Conservation (phyloP, 768 basidiomycete genomes). For the Gloeopeniophorella convolvens region DNA sequence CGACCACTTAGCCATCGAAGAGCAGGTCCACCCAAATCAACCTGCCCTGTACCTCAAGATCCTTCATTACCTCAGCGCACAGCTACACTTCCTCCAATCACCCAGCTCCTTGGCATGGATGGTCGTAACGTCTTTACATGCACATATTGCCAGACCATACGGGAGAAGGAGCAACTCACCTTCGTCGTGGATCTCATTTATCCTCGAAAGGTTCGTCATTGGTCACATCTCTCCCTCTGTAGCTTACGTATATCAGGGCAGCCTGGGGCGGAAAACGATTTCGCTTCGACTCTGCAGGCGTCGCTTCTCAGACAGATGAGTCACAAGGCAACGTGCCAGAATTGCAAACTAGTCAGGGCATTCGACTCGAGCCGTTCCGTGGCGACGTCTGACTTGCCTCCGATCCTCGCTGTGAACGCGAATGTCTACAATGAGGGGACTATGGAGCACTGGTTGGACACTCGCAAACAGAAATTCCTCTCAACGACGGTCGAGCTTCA, state of each 20-base stretch:
- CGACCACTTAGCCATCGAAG: slow-evolving; percentile 75
- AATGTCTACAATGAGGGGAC: slow-evolving; percentile 72
- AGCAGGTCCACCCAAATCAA: slow-evolving; percentile 56
- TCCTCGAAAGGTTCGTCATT: slow-evolving; percentile 61
- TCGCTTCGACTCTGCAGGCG: slow-evolving; percentile 59
- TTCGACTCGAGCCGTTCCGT: slow-evolving; percentile 68
- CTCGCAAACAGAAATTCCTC: slow-evolving; percentile 51
- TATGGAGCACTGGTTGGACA: slow-evolving; percentile 70
- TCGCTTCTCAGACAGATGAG: slow-evolving; percentile 78
- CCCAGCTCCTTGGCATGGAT: slow-evolving; percentile 79
- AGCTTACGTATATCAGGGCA: slow-evolving; percentile 27
- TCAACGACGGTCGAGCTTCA: slow-evolving; percentile 46
- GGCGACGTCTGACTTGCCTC: slow-evolving; percentile 61
- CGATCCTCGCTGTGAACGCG: slow-evolving; percentile 82
- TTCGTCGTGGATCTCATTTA: slow-evolving; percentile 86
- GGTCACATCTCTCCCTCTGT: not conserved
- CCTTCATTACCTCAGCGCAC: slow-evolving; percentile 22
- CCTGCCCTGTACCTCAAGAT: slow-evolving; percentile 39
- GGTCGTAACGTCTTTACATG: slow-evolving; percentile 74
- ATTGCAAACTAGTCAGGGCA: slow-evolving; percentile 70
- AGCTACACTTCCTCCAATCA: slow-evolving; percentile 55
- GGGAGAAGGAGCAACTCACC: slow-evolving; percentile 71
- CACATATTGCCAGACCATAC: slow-evolving; percentile 59
- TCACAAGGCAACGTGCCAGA: slow-evolving; percentile 82
- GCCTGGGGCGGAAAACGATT: slow-evolving; percentile 41